Evolutionary conservation across 768 basidiomycete species (phyloP), one percentile per base, ranked within the genome.

Genomic region (Leccinum ochraceum): DNA sequence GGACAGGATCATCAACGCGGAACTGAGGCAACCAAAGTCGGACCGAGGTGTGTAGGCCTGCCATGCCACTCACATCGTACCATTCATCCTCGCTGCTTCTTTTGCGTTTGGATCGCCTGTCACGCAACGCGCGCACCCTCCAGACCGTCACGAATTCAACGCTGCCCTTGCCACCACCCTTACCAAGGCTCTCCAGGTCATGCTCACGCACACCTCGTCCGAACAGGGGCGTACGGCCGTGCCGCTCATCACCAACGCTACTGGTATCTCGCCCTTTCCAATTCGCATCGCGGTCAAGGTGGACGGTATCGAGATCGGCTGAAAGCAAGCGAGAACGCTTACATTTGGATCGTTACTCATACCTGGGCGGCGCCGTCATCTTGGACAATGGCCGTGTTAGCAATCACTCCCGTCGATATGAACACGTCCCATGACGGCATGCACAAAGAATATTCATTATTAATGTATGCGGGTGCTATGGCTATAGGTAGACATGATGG

Each of bases 241-340:
- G 8, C 92, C 92, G 4, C 82, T 86, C 6, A 94, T 94, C 58
- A 90, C 88, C n/a, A 86, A 89, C 59, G 85, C 86, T 4, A 75
- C 79, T 30, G 86, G 86, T 5, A 89, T 93, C 48, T 92, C 91
- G 0, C 92, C 92, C 0, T 94, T 94, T 67, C 92, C 92, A 2
- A 80, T 91, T 39, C 83, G 84, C 61, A 84, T 94, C 39, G 68
- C 74, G 5, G 89, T 92, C 53, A 86, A 80, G 60, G 79, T 92
- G 30, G 89, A 86, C 4, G 89, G 87, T 10, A 70, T 81, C 16
- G 88, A 90, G 69, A 77, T 90, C 20, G 82, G 77, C 3, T 81
- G 63, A 72, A 14, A 5, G 4, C 6, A 13, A 8, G 17, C 32
- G 26, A 10, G 16, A 17, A 17, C 0, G 14, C 16, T 28, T 17